phyloP scores from a whole-genome alignment of 192 early-diverging fungal species.

The Chytriomyces hyalinus region DNA sequence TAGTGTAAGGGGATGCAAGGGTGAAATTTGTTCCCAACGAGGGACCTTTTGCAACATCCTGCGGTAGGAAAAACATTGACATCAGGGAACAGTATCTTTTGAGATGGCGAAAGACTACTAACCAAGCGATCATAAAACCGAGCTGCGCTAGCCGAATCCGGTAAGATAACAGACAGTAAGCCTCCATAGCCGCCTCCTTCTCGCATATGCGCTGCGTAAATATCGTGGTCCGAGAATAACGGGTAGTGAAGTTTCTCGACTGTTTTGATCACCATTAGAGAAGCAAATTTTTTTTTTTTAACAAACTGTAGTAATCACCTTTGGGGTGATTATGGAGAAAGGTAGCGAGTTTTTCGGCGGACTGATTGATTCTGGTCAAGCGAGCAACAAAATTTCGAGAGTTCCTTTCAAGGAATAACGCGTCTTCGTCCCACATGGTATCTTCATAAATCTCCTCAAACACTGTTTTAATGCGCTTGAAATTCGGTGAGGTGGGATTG shows the following conservation, averaged over 20 bases:
- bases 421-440: conserved; percentile 87
- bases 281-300: neutral
- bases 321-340: conserved; percentile 61
- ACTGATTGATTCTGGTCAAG: conserved; percentile 76
- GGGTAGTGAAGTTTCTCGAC: conserved; percentile 84
- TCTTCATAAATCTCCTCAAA: conserved; percentile 77
- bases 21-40: conserved; percentile 98
- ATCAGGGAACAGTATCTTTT: too few relatives aligned
- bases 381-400: conserved; percentile 83
- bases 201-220: conserved; percentile 66
- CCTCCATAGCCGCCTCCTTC: conserved; percentile 81
- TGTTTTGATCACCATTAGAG: conserved; percentile 25
- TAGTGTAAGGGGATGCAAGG: conserved; percentile 90
- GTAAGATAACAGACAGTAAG: conserved; percentile 81
- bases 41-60: conserved; percentile 85
- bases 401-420: conserved; percentile 95
- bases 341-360: conserved; percentile 68
- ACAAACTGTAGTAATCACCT: conserved; percentile 49
- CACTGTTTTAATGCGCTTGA: conserved; percentile 50
- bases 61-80: too few relatives aligned
- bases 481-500: conserved; percentile 68
- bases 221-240: conserved; percentile 71
- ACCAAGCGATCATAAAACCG: conserved; percentile 80
- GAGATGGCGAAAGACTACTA: too few relatives aligned
- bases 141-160: conserved; percentile 56